A percentile compares a stretch with the other conserved stretches of the same genome.
Evolutionary conservation across 768 basidiomycete species (phyloP).

Genomic region (Tricholoma flavovirens): DNA sequence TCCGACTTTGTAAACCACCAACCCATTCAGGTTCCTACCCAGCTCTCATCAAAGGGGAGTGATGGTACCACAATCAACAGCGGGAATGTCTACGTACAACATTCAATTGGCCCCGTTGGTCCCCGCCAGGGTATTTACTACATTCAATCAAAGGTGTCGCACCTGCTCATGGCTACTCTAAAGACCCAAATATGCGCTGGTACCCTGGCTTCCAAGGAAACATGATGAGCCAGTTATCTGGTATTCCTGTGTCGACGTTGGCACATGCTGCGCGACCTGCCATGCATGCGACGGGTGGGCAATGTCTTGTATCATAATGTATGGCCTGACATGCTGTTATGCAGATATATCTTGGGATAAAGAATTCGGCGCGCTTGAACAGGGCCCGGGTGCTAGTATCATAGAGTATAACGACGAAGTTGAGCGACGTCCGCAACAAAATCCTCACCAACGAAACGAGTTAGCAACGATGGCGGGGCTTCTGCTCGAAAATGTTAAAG

Average conservation of each 20-base stretch:
- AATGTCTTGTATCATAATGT: background rate
- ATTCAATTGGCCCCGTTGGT: background rate
- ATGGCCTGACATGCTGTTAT: background rate
- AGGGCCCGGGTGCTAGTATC: slow-evolving; percentile 21
- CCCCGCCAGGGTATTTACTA: slow-evolving; percentile 16
- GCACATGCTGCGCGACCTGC: slow-evolving; percentile 19
- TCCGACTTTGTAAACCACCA: slow-evolving; percentile 50
- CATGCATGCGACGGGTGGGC: slow-evolving; percentile 7
- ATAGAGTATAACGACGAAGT: slow-evolving; percentile 19
- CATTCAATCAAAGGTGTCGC: background rate
- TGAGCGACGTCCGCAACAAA: slow-evolving; percentile 13
- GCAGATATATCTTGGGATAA: slow-evolving; percentile 55
- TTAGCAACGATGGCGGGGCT: slow-evolving; percentile 77
- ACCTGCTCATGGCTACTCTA: background rate
- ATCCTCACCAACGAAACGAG: slow-evolving; percentile 49
- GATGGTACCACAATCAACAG: background rate
- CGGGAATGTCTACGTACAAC: background rate
- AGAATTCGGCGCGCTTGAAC: slow-evolving; percentile 57
- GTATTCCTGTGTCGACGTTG: slow-evolving; percentile 24
- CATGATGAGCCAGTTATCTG: slow-evolving; percentile 28
- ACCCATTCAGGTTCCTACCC: slow-evolving; percentile 11
- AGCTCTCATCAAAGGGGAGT: background rate
- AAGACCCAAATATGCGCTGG: slow-evolving; percentile 36
- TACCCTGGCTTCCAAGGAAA: slow-evolving; percentile 30
- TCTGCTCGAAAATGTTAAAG: slow-evolving; percentile 67